A percentile compares a stretch with the other conserved stretches of the same genome.
phyloP scores from a whole-genome alignment of 768 basidiomycete genomes.

The Mrakia hoshinonis region DNA sequence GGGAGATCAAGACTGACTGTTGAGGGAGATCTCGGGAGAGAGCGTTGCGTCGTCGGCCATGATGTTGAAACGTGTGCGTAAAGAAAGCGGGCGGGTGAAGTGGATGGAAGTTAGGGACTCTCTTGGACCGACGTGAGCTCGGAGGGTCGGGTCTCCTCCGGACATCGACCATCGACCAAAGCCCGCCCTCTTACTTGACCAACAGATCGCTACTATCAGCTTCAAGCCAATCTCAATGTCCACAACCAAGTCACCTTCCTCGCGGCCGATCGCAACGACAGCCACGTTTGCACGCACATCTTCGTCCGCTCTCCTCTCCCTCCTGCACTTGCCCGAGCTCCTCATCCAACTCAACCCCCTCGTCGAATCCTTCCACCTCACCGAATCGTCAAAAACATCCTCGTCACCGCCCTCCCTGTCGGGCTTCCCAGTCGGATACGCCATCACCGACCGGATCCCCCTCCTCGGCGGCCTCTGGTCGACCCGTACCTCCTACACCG shows the following conservation, averaged over 20 bases:
- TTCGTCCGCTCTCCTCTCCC: not conserved
- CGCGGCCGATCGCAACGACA: not conserved
- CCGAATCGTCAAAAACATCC: not conserved
- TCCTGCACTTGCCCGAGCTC: not conserved
- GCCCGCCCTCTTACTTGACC: too few relatives aligned
- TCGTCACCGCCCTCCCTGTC: not conserved
- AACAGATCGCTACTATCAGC: too few relatives aligned
- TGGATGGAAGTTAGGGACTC: not conserved
- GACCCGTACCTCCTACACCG: not conserved
- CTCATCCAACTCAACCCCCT: constrained; percentile 4
- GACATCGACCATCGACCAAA: too few relatives aligned
- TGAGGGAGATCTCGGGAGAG: constrained; percentile 15
- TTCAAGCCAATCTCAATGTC: too few relatives aligned
- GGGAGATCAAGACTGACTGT: not conserved
- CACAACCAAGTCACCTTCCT: too few relatives aligned
- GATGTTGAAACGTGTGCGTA: not conserved
- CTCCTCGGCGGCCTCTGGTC: not conserved
- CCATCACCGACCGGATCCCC: not conserved
- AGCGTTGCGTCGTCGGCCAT: constrained; percentile 11
- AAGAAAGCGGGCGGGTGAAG: not conserved
- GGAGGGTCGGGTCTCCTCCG: not conserved
- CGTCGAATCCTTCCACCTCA: not conserved
- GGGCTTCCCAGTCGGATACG: not conserved
- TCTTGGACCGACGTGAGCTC: too few relatives aligned
- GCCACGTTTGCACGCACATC: not conserved